These are phyloP conservation scores for Nyssa sinensis DNA, from an alignment of 148 eudicot species.

Conservation along the genomic window DNA sequence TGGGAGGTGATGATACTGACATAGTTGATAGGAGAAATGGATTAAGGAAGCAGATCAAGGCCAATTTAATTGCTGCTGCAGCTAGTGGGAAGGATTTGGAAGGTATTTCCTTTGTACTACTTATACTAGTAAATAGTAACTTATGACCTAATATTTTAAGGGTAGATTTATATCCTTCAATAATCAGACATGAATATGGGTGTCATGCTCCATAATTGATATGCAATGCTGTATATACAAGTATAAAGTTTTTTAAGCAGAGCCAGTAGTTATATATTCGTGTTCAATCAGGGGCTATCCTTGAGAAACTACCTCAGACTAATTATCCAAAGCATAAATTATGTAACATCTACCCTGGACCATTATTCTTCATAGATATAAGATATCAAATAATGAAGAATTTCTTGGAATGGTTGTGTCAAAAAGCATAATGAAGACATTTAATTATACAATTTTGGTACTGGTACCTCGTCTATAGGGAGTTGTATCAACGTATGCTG, in stretches of 20 bases:
- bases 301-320: background rate
- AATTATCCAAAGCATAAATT: background rate
- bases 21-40: constrained; percentile 65
- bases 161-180: background rate
- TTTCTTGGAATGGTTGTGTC: background rate
- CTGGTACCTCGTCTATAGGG: background rate
- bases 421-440: background rate
- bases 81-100: constrained; percentile 96
- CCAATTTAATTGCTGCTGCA: constrained; percentile 76
- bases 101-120: constrained; percentile 42
- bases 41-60: constrained; percentile 77
- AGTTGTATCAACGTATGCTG: background rate
- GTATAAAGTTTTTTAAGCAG: background rate
- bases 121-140: background rate
- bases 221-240: background rate
- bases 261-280: background rate
- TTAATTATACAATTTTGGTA: background rate
- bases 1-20: constrained; percentile 73
- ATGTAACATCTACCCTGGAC: background rate
- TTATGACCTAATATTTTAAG: background rate
- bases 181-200: background rate
- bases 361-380: background rate
- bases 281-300: background rate
- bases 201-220: background rate
- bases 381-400: background rate